Conservation (phyloP, 2,329 filamentous ascomycete species). For the Davidsoniella neocaledoniae region DNA sequence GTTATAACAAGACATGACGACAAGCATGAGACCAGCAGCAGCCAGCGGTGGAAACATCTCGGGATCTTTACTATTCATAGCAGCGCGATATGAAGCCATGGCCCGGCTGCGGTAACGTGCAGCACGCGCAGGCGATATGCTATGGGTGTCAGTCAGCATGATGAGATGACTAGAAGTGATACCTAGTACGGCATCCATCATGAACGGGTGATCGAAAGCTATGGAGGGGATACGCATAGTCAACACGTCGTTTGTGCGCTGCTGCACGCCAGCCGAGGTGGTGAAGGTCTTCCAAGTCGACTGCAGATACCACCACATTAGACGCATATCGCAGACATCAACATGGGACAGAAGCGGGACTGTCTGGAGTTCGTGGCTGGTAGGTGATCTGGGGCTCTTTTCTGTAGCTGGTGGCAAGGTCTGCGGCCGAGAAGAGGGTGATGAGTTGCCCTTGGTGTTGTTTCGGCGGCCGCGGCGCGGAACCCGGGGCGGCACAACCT, state of each 20-base stretch:
- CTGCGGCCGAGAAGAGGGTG: no score
- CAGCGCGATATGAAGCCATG: slow-evolving; percentile 34
- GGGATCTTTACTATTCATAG: slow-evolving; percentile 30
- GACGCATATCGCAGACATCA: slow-evolving; percentile 31
- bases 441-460: no score
- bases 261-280: slow-evolving; percentile 21
- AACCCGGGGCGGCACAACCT: slow-evolving; percentile 10
- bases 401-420: no score
- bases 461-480: no score
- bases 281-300: slow-evolving; percentile 31
- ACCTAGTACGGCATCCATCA: slow-evolving; percentile 38
- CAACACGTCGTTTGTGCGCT: slow-evolving; percentile 26
- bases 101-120: slow-evolving; percentile 31
- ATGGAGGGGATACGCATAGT: slow-evolving; percentile 30
- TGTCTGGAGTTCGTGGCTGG: no score
- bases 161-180: slow-evolving; percentile 34
- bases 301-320: slow-evolving; percentile 38
- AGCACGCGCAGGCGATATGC: slow-evolving; percentile 24
- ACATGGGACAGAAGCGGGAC: slow-evolving; percentile 12
- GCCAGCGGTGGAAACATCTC: slow-evolving; percentile 32
- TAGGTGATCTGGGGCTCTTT: no score
- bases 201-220: slow-evolving; percentile 34
- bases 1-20: slow-evolving; percentile 31
- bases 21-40: slow-evolving; percentile 33
- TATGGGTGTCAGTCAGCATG: slow-evolving; percentile 22